Conservation (phyloP, 116 monocot genomes). For the Papilionanthe hybrid region DNA sequence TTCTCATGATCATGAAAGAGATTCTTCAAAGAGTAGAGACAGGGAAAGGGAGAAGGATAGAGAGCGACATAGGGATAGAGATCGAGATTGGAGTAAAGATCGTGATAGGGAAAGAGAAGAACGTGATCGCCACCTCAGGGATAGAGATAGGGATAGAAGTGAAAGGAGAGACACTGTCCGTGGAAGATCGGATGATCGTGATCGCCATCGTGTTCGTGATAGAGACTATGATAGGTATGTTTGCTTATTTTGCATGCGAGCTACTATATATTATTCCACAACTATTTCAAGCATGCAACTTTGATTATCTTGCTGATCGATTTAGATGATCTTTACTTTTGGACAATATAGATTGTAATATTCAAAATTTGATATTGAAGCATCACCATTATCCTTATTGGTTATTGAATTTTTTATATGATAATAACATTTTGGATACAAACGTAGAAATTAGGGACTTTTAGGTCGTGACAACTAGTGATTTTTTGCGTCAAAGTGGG, state of each 20-base stretch:
- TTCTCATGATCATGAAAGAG: constrained; percentile 23
- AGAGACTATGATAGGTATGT: constrained; percentile 46
- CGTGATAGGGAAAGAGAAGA: constrained; percentile 22
- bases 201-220: constrained; percentile 39
- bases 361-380: background rate
- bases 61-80: constrained; percentile 16
- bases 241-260: background rate
- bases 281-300: background rate
- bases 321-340: background rate
- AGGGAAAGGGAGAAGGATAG: constrained; percentile 34
- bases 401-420: background rate
- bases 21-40: constrained; percentile 37
- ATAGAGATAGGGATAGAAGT: constrained; percentile 37
- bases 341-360: background rate
- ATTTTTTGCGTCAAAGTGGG: background rate
- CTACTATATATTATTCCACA: background rate
- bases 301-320: background rate
- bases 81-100: constrained; percentile 16
- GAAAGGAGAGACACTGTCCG: constrained; percentile 43
- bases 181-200: constrained; percentile 39
- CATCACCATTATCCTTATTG: background rate
- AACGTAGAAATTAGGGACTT: background rate
- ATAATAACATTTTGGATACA: background rate
- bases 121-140: constrained; percentile 47
- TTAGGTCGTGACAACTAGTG: background rate